Base-by-base conservation (phyloP, 805 yeast genomes). In the Maudiozyma bulderi region DNA sequence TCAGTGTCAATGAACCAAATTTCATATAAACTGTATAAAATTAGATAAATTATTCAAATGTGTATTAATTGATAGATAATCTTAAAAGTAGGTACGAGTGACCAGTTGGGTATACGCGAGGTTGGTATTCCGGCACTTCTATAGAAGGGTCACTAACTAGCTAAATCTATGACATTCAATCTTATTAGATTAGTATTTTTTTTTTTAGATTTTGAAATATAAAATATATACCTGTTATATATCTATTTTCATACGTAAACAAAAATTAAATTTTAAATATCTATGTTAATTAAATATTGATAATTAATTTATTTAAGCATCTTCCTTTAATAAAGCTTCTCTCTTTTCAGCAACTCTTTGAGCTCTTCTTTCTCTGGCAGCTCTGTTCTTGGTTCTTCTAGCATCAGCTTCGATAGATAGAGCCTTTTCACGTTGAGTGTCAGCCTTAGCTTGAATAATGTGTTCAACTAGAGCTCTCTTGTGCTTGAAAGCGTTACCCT, bases 401-500 rank as follows among this genome's bases (percentile, higher is more conserved):
- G 97, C 97, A 75, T 91, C 98, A 64, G 98, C 90, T 84, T 93
- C 98, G 72, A 87, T 97, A 84, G 86, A 81, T 76, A 91, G 84
- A 66, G 96, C 91, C 85, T 87, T 87, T 78, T 89, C 97, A 81
- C 99, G 95, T 72, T 86, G 86, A 80, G 96, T 93, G 81, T 91
- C 97, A 72, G 98, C 98, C 93, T 93, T 91, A 66, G 98, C 98
- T 80, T 89, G 91, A 76, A 93, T 91, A 76, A 91, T 87, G 83
- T 91, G 98, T 81, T 91, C 99, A 70, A 91, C 93, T 71, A 91
- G 86, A 73, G 96, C 95, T 82, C 98, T 91, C 91, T 91, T 91
- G 88, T 91, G 98, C 86, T 91, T 91, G 89, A 91, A 91, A 72
- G 96, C 78, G 88, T 91, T 91, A 93, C 99, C 99, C 86, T 91